These are phyloP conservation scores for Leucoagaricus sp. DNA, from an alignment of 1,284 basidiomycete genomes.

Conservation along the genomic window DNA sequence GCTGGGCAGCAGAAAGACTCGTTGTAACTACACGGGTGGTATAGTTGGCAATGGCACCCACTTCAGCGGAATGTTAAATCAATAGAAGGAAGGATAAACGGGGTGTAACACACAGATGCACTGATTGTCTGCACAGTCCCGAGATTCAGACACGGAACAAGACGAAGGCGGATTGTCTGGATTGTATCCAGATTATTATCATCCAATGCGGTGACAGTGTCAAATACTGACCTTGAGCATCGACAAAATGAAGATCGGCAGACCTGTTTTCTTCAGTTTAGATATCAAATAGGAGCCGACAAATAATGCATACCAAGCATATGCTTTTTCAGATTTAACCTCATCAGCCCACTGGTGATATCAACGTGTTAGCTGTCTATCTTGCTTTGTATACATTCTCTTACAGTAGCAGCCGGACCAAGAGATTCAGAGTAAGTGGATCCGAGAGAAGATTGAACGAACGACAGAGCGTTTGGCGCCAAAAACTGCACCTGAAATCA, in stretches of 20 bases:
- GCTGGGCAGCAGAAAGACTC: conserved; percentile 39
- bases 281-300: background rate
- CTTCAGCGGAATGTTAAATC: conserved; percentile 30
- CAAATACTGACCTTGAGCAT: conserved; percentile 42
- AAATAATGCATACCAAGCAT: conserved; percentile 35
- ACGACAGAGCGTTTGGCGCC: conserved; percentile 42
- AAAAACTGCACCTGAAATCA: conserved; percentile 38
- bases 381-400: conserved; percentile 5
- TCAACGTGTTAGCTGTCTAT: background rate
- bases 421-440: conserved; percentile 42
- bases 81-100: too few species aligned
- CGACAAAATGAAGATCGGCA: conserved; percentile 46
- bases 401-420: conserved; percentile 46
- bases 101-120: conserved; percentile 43
- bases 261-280: conserved; percentile 29
- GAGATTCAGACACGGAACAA: conserved; percentile 47
- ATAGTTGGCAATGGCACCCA: conserved; percentile 57
- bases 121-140: conserved; percentile 42
- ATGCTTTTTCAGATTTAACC: conserved; percentile 38
- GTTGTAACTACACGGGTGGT: conserved; percentile 49
- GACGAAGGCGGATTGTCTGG: conserved; percentile 47
- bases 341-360: conserved; percentile 46
- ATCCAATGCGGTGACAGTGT: background rate
- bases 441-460: conserved; percentile 46
- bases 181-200: conserved; percentile 2